Base-by-base conservation (phyloP, 225 moss, liverwort and hornwort genomes). In the Climacium dendroides region DNA sequence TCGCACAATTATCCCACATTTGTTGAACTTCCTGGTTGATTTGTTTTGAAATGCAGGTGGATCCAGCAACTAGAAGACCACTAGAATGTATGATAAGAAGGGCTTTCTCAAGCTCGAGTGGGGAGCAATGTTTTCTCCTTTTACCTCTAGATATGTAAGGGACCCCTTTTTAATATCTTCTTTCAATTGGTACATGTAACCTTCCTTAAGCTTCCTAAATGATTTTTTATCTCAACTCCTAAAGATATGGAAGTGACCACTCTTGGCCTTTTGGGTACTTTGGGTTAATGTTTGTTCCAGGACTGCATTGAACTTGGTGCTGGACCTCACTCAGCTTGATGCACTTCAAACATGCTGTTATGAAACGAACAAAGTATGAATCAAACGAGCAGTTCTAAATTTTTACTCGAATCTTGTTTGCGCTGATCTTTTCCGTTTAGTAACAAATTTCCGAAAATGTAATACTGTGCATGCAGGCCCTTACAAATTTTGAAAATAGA, bases 141-240 rank as follows among this genome's bases (percentile, higher is more conserved):
- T 93, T 96, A 82, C 98, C 98, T 59, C 95, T 99, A 83, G 98
- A 99, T 91, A 99, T 99, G 98, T 96, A 92, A 93, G 96, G 32
- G 35, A 32, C 69, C 74, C 67, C 73, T 45, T 81, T 64, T 34
- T 41, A 26, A 53, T 67, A 28, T 64, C 17, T 23, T 60, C 23
- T 57, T 71, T 58, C 30, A 80, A 43, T 71, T 70, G 22, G 23
- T 50, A 18, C 11, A 71, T 50, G n/a, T 59, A 34, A 61, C 20
- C 57, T 67, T 86, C 48, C 59, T 61, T 47, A 19, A 67, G 64
- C 43, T 54, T 77, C 64, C 32, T 77, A 24, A 41, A 48, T 65
- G 32, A 41, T 48, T 78, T n/a, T 69, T 78, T 43, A 39, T 71
- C 28, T 45, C 26, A 11, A 60, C 37, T 59, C 22, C 5, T 80